Conservation (phyloP, 2,329 filamentous ascomycete species). For the Xylariaceae sp. region DNA sequence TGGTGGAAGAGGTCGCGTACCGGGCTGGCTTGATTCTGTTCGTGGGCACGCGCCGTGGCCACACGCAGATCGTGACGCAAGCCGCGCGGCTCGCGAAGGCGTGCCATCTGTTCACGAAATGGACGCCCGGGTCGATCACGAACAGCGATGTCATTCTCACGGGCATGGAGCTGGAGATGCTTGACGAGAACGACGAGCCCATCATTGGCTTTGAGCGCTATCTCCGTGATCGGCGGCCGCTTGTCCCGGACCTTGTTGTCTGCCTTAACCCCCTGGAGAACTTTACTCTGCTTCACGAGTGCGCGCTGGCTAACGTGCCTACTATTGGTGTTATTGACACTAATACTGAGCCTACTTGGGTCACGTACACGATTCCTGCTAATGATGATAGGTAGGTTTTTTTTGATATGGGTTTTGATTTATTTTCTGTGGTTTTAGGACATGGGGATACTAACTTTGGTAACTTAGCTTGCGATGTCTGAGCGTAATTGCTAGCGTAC, state of each 20-base stretch:
- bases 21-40: slow-evolving; percentile 84
- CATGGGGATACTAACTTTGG: slow-evolving; percentile 4
- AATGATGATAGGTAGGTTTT: slow-evolving; percentile 81
- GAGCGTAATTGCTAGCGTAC: slow-evolving; percentile 75
- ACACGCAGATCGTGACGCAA: slow-evolving; percentile 73
- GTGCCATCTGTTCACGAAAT: slow-evolving; percentile 88
- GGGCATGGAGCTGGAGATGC: slow-evolving; percentile 64
- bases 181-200: slow-evolving; percentile 67
- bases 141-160: slow-evolving; percentile 88
- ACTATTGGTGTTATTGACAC: slow-evolving; percentile 96
- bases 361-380: slow-evolving; percentile 93
- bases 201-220: slow-evolving; percentile 61
- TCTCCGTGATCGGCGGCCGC: slow-evolving; percentile 56
- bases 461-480: slow-evolving; percentile 71
- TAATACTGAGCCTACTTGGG: slow-evolving; percentile 84
- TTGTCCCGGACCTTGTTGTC: slow-evolving; percentile 86
- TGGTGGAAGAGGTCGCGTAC: slow-evolving; percentile 82
- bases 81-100: slow-evolving; percentile 73
- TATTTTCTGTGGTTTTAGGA: background rate
- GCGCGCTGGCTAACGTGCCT: slow-evolving; percentile 78
- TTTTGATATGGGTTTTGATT: background rate
- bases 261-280: slow-evolving; percentile 93
- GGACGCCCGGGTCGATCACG: slow-evolving; percentile 87
- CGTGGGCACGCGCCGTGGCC: slow-evolving; percentile 79
- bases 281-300: slow-evolving; percentile 84